These are phyloP conservation scores for Mucuna pruriens DNA, from an alignment of 306 rosid genomes.

Conservation along the genomic window DNA sequence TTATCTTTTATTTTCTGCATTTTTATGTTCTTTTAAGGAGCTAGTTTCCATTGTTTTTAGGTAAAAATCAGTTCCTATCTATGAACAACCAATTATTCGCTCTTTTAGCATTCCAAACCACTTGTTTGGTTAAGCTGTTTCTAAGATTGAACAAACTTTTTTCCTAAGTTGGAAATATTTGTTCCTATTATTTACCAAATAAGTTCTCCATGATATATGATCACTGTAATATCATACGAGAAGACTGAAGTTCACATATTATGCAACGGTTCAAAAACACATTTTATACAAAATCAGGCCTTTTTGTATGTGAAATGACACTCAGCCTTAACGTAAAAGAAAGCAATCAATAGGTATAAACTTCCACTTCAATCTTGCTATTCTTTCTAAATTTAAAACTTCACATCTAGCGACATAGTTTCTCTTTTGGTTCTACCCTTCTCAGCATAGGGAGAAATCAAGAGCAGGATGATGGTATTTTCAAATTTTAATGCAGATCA, in stretches of 20 bases:
- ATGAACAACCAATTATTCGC: neutral
- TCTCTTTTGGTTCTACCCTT: neutral
- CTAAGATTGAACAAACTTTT: neutral
- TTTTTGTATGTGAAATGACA: slow-evolving; percentile 9
- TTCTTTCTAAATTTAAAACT: slow-evolving; percentile 21
- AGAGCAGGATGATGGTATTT: no score
- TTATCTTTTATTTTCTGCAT: neutral
- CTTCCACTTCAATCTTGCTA: neutral
- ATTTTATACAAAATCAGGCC: neutral
- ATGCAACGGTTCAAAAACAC: neutral
- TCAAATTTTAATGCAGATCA: no score
- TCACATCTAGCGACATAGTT: neutral
- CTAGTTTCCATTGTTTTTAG: neutral
- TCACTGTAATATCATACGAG: neutral
- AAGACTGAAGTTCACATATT: neutral
- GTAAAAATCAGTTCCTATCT: neutral
- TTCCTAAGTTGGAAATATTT: neutral
- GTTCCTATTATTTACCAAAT: neutral
- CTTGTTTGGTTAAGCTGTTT: neutral
- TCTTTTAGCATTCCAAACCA: neutral
- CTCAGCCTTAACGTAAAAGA: neutral
- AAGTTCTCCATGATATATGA: neutral
- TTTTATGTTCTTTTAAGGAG: neutral
- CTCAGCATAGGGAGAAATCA: no score
- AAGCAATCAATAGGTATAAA: neutral